Evolutionary conservation across 108 stramenopile species (phyloP).

Genomic region (Cyclotella choctawhatcheeana): DNA sequence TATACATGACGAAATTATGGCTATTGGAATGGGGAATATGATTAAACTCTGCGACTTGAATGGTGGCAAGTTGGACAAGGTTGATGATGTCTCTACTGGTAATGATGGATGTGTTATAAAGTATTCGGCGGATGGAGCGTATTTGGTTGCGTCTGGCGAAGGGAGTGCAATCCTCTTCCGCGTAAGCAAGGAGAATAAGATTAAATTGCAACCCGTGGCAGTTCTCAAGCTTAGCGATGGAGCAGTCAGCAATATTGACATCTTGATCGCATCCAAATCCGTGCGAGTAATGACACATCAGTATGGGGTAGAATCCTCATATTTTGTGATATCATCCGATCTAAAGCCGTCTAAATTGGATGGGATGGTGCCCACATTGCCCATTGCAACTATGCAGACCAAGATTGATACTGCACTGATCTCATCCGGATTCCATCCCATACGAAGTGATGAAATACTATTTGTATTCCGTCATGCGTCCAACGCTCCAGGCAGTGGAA

Average conservation of each 20-base stretch:
- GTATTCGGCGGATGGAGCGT: neutral
- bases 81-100: neutral
- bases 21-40: conserved; percentile 21
- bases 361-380: conserved; percentile 24
- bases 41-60: conserved; percentile 19
- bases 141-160: neutral
- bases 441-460: conserved; percentile 6
- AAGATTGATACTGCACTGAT: conserved; percentile 20
- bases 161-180: neutral
- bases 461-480: conserved; percentile 4
- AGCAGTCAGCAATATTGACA: neutral
- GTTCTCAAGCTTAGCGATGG: conserved; percentile 1
- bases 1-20: conserved; percentile 5
- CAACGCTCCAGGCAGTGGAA: conserved; percentile 4
- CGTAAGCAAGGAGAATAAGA: neutral
- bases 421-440: conserved; percentile 10
- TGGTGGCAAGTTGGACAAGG: conserved; percentile 35
- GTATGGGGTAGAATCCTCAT: neutral
- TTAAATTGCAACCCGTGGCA: neutral
- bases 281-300: neutral
- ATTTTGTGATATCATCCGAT: conserved; percentile 21
- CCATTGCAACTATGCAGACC: conserved; percentile 21
- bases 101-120: neutral
- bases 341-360: neutral
- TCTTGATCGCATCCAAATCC: neutral